Evolutionary conservation across 306 rosid species (phyloP), one percentile per base, ranked within the genome.

Genomic region (Vigna angularis): DNA sequence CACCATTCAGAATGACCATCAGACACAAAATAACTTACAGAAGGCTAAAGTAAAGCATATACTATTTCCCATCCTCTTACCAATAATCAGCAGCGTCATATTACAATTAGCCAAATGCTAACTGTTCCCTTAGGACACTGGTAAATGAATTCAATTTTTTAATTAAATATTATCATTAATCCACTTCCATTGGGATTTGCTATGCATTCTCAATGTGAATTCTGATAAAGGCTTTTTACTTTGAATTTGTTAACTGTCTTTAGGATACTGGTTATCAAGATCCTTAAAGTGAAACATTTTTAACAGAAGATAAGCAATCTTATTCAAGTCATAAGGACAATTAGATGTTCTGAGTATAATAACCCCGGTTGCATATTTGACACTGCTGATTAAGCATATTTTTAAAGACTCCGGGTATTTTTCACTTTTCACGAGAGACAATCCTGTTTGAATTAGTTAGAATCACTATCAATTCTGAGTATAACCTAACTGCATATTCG

Each of bases 1-100:
- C 62, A 28, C 74, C 55, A 50, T 34, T 38, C 69, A n/a, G 2
- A 52, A 12, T 30, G 42, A 51, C 57, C 36, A 69, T 61, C 30
- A 61, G 14, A 32, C 47, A 49, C 72, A 68, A 30, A 28, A 22
- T 26, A 52, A 59, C 74, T 52, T 59, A 30, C 38, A 51, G 16
- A 73, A 28, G 79, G 72, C 56, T 16, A 50, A 61, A 74, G 65
- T 3, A 62, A 62, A 62, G 12, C 45, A 32, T 15, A 32, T 32
- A 28, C 15, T 13, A 59, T 24, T 10, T 32, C 24, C 7, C 66
- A 59, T 59, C 5, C 9, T 28, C 28, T 59, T 59, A 40, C 42
- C 47, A 9, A 42, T 28, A 28, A 26, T 59, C 66, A 26, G 9
- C 40, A 59, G 28, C 17, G 15, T 59, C 1, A 59, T 59, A 59